Evolutionary conservation across 495 filamentous ascomycete genomes (phyloP), one percentile per base, ranked within the genome.

Genomic region (Hypoxylon trugodes): DNA sequence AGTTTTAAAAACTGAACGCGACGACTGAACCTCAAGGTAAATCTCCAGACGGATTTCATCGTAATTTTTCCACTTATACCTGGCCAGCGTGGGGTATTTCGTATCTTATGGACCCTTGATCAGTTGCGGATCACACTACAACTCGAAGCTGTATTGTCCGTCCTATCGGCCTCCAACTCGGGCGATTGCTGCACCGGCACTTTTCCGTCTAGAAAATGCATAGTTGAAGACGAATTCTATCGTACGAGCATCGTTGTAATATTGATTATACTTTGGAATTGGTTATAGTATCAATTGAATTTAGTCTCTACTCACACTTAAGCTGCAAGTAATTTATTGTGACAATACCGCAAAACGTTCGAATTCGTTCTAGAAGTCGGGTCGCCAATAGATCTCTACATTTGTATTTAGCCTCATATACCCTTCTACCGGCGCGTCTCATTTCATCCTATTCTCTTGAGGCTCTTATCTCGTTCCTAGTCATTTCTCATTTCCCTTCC

Each of bases 121-220:
- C 28, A 4, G 49, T 28, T 51, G 43, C 43, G 38, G 56, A 52
- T 52, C 26, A 43, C 18, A 22, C 15, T 26, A 18, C 32, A 13
- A 52, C 22, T 64, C 32, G 53, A 65, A 41, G 33, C 12, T 47
- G 45, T 57, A 50, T 38, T 25, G 37, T 51, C 24, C 30, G 19
- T n/a, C 40, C 47, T 65, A 59, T 52, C 61, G 53, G 38, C 35
- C 54, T 1, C 40, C 33, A 45, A 37, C 58, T 67, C 64, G 64
- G 64, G 52, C 33, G 52, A 67, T 67, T 63, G 26, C 63, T 67
- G 58, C 24, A 54, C 64, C 64, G 64, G 64, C 46, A 47, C 64
- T 50, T 67, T 3, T 33, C 13, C 22, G 13, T 25, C 15, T 28
- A 16, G 19, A 49, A 0, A 54, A 55, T 47, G 28, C 24, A 53